Conservation (phyloP, 2,329 filamentous ascomycete genomes). For the Aspergillus arachidicola region DNA sequence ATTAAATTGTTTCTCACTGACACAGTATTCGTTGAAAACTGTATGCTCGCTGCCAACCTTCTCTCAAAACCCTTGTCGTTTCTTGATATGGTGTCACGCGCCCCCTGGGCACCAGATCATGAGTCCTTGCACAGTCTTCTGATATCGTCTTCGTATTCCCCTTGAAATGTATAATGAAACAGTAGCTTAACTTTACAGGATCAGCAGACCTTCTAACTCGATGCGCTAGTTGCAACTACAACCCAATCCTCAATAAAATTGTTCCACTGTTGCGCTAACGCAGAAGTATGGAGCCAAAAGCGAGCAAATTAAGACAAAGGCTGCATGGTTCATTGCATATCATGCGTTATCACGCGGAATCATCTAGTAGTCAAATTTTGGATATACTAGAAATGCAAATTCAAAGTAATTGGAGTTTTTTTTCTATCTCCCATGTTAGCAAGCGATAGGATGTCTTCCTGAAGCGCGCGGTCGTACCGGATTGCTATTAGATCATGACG, state of each 20-base stretch:
- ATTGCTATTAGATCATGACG: slow-evolving; percentile 28
- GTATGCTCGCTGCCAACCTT: no score
- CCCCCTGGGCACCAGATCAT: neutral
- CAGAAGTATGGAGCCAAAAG: neutral
- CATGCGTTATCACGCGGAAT: slow-evolving; percentile 11
- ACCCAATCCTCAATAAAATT: neutral
- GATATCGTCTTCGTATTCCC: neutral
- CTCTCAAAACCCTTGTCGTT: neutral
- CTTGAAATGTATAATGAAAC: neutral
- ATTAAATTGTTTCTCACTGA: no score
- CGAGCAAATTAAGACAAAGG: neutral
- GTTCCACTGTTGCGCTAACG: neutral
- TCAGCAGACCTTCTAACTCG: neutral
- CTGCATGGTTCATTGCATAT: neutral
- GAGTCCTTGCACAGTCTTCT: neutral
- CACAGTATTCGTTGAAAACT: no score
- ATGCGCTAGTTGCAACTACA: neutral
- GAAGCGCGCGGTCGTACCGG: slow-evolving; percentile 25
- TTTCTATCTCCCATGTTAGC: slow-evolving; percentile 23
- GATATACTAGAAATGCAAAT: slow-evolving; percentile 14
- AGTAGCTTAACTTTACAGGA: neutral
- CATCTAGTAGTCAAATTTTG: slow-evolving; percentile 11
- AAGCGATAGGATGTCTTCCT: neutral
- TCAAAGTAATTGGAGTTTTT: slow-evolving; percentile 8
- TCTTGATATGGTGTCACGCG: slow-evolving; percentile 12